A percentile compares a stretch with the other conserved stretches of the same genome.
Conservation (phyloP, 148 eudicot genomes). For the Pharnaceum exiguum region DNA sequence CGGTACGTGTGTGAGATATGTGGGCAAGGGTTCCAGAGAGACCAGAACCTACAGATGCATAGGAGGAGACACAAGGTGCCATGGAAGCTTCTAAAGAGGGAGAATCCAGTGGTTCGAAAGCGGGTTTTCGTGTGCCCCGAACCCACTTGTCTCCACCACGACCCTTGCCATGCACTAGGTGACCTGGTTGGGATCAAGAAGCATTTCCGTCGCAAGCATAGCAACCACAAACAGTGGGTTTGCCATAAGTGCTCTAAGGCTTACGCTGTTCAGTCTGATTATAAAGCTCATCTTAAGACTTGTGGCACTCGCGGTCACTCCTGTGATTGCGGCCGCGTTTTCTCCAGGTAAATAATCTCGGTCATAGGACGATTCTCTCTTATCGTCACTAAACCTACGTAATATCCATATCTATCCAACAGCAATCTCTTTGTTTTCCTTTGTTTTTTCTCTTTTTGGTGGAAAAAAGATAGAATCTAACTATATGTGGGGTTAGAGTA, state of each 20-base stretch:
- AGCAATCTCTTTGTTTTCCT: background rate
- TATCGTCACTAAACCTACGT: too few species aligned
- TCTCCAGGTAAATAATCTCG: conserved; percentile 96
- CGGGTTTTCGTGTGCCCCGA: conserved; percentile 92
- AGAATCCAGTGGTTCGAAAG: conserved; percentile 53
- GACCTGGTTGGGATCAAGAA: conserved; percentile 91
- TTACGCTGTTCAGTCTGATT: conserved; percentile 87
- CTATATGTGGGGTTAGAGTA: background rate
- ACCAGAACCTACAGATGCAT: conserved; percentile 94
- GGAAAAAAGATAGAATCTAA: background rate
- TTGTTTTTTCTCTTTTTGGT: background rate
- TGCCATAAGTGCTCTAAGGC: conserved; percentile 79
- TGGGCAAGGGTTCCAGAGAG: conserved; percentile 89
- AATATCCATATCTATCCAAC: too few species aligned
- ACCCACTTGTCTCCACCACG: conserved; percentile 81
- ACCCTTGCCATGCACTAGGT: conserved; percentile 87
- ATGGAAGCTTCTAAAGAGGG: conserved; percentile 81
- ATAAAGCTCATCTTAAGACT: conserved; percentile 85
- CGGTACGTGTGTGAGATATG: conserved; percentile 94
- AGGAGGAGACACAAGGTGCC: conserved; percentile 87
- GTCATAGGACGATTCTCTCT: too few species aligned
- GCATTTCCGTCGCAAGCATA: conserved; percentile 79
- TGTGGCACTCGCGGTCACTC: conserved; percentile 94
- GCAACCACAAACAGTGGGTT: conserved; percentile 82
- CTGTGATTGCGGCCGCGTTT: conserved; percentile 91